Evolutionary conservation across 257 asterid genomes (phyloP).

Genomic region (Solanum sejunctum): DNA sequence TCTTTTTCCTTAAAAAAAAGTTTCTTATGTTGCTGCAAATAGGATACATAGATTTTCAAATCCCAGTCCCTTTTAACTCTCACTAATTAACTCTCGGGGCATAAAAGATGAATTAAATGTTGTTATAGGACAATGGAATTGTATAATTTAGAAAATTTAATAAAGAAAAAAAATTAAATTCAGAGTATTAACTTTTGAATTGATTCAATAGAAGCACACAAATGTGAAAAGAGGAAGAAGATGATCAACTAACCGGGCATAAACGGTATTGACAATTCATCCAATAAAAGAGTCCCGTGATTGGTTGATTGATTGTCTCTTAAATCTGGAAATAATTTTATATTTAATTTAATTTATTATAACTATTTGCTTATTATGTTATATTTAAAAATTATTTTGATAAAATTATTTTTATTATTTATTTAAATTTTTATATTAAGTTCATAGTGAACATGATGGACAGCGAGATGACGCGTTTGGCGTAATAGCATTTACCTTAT

Average conservation of each 20-base stretch:
- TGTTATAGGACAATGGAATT: neutral
- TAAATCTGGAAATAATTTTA: too few relatives aligned
- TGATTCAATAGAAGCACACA: neutral
- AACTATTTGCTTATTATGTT: too few relatives aligned
- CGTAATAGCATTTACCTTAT: neutral
- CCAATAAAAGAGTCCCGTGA: neutral
- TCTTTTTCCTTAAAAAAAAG: neutral
- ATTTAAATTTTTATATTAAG: too few relatives aligned
- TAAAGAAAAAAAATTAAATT: neutral
- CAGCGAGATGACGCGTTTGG: conserved; percentile 15
- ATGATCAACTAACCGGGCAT: neutral
- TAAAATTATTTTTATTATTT: too few relatives aligned
- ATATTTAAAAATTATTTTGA: too few relatives aligned
- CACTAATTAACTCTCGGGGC: neutral
- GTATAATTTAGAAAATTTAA: neutral
- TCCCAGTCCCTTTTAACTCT: neutral
- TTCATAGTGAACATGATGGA: too few relatives aligned
- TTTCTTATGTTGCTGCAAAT: neutral
- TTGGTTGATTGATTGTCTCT: neutral
- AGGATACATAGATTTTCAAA: neutral
- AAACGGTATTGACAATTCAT: neutral
- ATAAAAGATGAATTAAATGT: neutral
- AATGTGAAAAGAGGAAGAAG: neutral
- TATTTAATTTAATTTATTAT: too few relatives aligned
- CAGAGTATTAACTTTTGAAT: neutral